These are phyloP conservation scores for Salix suchowensis DNA, from an alignment of 345 rosid species.

Conservation along the genomic window DNA sequence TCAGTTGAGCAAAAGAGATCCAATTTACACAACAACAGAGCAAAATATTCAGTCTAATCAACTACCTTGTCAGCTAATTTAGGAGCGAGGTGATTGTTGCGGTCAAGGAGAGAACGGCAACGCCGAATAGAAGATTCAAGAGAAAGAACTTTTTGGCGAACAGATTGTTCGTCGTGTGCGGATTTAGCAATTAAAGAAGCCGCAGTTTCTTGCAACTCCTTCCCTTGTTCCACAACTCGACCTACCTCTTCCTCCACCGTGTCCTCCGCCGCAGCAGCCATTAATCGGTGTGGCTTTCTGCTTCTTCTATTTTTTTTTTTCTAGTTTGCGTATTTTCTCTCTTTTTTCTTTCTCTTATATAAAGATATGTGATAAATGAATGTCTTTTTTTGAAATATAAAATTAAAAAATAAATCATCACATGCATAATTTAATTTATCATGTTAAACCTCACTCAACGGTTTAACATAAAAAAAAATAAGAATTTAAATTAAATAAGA, in stretches of 20 bases:
- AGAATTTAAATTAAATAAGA: no score
- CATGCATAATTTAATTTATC: background rate
- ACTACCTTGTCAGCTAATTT: constrained; percentile 57
- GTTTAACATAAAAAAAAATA: no score
- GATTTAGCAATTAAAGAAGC: constrained; percentile 48
- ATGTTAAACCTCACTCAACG: no score
- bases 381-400: background rate
- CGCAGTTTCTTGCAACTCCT: constrained; percentile 72
- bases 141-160: constrained; percentile 61
- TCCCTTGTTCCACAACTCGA: constrained; percentile 59
- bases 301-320: background rate
- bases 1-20: background rate
- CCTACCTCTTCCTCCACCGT: constrained; percentile 62
- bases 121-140: constrained; percentile 69
- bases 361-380: background rate
- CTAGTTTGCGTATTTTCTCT: background rate
- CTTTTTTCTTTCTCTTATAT: background rate
- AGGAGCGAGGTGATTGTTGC: constrained; percentile 41
- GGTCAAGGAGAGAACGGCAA: constrained; percentile 42
- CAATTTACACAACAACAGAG: background rate
- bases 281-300: background rate
- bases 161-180: constrained; percentile 60
- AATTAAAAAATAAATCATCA: background rate
- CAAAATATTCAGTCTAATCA: background rate
- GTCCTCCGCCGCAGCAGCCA: constrained; percentile 17